These are phyloP conservation scores for Rubia peregrina DNA, from an alignment of 305 asterid species.

Conservation along the genomic window DNA sequence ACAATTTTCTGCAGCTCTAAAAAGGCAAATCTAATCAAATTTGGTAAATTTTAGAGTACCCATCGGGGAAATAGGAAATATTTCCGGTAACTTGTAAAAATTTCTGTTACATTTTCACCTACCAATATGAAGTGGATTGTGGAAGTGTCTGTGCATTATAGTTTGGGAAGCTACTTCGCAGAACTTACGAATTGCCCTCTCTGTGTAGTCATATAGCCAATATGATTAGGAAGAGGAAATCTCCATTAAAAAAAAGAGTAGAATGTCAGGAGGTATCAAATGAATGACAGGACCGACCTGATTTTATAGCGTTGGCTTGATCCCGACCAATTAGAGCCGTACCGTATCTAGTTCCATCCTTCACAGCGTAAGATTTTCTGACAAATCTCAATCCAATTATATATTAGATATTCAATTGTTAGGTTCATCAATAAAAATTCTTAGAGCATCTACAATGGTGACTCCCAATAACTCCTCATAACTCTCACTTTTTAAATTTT, in stretches of 20 bases:
- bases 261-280: conserved; percentile 21
- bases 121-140: not conserved
- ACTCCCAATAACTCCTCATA: no score
- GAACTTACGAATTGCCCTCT: conserved; percentile 43
- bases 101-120: conserved; percentile 5
- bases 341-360: conserved; percentile 19
- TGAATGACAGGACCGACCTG: not conserved
- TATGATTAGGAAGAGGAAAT: conserved; percentile 51
- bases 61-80: not conserved
- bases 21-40: not conserved
- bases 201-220: conserved; percentile 48
- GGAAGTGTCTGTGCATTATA: not conserved
- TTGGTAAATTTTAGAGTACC: not conserved
- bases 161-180: not conserved
- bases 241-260: conserved; percentile 38
- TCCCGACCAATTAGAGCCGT: conserved; percentile 26
- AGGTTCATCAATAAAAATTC: not conserved
- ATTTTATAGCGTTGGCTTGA: conserved; percentile 8
- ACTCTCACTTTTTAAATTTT: no score
- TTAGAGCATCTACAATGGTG: conserved; percentile 18
- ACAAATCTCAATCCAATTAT: conserved; percentile 15
- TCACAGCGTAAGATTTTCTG: conserved; percentile 32
- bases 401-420: conserved; percentile 7
- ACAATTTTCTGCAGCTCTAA: not conserved
- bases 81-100: not conserved